Evolutionary conservation across 345 rosid species (phyloP).

Genomic region (Hibiscus trionum): DNA sequence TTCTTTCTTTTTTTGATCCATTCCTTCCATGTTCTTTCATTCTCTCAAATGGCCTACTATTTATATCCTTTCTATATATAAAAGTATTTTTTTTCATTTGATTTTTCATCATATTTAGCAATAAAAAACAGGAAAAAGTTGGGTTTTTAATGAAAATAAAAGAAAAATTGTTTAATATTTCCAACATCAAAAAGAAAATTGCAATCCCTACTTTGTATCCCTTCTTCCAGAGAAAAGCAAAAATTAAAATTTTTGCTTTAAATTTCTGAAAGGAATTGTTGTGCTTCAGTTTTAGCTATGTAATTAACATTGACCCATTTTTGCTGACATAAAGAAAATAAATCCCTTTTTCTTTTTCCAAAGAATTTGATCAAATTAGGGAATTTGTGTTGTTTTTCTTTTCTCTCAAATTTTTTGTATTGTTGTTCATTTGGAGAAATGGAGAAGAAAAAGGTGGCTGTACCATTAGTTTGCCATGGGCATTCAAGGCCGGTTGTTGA

Average conservation of each 20-base stretch:
- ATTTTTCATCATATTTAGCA: not conserved
- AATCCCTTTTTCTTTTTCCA: not conserved
- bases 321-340: no score
- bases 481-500: slow-evolving; percentile 86
- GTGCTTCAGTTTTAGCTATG: not conserved
- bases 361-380: not conserved
- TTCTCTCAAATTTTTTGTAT: not conserved
- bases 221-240: not conserved
- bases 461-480: slow-evolving; percentile 76
- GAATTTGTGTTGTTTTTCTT: not conserved
- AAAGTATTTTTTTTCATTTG: no score
- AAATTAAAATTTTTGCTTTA: not conserved
- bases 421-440: slow-evolving; percentile 18
- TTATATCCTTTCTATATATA: not conserved
- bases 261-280: not conserved
- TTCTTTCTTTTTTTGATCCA: not conserved
- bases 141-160: no score
- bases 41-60: not conserved
- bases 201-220: no score
- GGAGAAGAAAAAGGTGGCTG: slow-evolving; percentile 50
- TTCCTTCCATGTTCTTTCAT: not conserved
- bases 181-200: no score
- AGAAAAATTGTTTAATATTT: no score
- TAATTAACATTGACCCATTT: no score
- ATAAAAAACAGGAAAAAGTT: not conserved